phyloP scores from a whole-genome alignment of 129 eudicot species.

The Flaveria trinervia region DNA sequence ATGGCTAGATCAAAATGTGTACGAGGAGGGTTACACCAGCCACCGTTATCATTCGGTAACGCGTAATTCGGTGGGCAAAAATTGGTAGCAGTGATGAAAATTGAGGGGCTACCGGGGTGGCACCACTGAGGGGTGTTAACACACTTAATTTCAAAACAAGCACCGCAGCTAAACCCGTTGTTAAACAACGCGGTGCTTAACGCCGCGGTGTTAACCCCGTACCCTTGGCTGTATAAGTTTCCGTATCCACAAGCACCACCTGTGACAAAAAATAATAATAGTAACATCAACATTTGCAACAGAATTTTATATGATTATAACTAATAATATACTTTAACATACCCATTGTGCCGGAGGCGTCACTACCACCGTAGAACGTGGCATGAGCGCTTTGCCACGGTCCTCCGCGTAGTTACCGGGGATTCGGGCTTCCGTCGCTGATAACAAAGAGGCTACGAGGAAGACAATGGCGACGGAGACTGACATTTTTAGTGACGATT shows the following conservation, averaged over 20 bases:
- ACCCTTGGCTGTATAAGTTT: conserved; percentile 86
- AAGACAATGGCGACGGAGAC: conserved; percentile 18
- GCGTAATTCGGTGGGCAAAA: conserved; percentile 89
- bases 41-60: conserved; percentile 72
- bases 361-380: conserved; percentile 86
- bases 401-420: conserved; percentile 77
- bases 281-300: background rate
- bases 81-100: conserved; percentile 81
- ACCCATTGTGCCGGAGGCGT: conserved; percentile 97
- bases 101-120: conserved; percentile 86
- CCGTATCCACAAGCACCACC: conserved; percentile 98
- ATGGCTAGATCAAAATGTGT: conserved; percentile 86
- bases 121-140: conserved; percentile 65
- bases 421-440: conserved; percentile 50
- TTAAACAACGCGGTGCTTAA: conserved; percentile 80
- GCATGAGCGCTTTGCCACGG: conserved; percentile 78
- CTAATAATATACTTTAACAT: background rate
- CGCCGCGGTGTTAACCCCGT: conserved; percentile 91
- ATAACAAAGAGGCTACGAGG: conserved; percentile 23
- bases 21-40: conserved; percentile 95
- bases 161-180: conserved; percentile 77
- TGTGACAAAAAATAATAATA: background rate
- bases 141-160: conserved; percentile 82
- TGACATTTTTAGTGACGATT: background rate
- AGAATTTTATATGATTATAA: background rate